These are phyloP conservation scores for Ophiocordyceps robertsii DNA, from an alignment of 2,329 filamentous ascomycete genomes.

Conservation along the genomic window DNA sequence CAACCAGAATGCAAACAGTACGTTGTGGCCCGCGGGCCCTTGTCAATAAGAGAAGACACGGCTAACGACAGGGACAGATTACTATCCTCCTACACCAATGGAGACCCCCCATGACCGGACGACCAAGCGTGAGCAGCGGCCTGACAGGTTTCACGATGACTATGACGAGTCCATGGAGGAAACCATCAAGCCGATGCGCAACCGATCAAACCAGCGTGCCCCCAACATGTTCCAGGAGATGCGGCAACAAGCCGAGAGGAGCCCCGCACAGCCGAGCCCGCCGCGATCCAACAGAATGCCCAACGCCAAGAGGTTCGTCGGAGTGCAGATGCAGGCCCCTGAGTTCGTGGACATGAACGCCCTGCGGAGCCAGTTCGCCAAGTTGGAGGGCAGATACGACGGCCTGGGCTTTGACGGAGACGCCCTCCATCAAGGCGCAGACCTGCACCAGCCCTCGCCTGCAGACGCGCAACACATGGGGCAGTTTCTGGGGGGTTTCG, in stretches of 20 bases:
- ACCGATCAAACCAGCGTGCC: constrained; percentile 26
- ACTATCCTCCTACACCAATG: constrained; percentile 54
- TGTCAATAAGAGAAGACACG: constrained; percentile 1
- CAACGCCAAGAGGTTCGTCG: constrained; percentile 30
- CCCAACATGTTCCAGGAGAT: constrained; percentile 45
- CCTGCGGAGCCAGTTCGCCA: constrained; percentile 30
- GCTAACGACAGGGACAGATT: constrained; percentile 26
- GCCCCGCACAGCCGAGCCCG: constrained; percentile 37
- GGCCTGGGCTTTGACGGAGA: constrained; percentile 16
- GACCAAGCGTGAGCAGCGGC: constrained; percentile 26
- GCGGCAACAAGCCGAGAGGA: constrained; percentile 40
- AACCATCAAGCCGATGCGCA: constrained; percentile 44
- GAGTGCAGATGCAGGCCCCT: constrained; percentile 36
- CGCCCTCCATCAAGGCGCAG: constrained; percentile 8
- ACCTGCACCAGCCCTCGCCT: constrained; percentile 27
- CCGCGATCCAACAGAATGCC: constrained; percentile 37
- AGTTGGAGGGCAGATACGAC: constrained; percentile 21
- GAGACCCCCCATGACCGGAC: constrained; percentile 44
- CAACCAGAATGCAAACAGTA: constrained; percentile 46
- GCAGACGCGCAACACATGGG: constrained; percentile 35
- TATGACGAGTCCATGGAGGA: constrained; percentile 56
- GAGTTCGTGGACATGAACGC: constrained; percentile 43
- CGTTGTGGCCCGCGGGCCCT: constrained; percentile 13
- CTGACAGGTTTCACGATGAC: constrained; percentile 41
- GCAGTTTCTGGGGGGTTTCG: constrained; percentile 28